Evolutionary conservation across 1,284 basidiomycete genomes (phyloP).

Genomic region (Cryptococcus jaspeensis): DNA sequence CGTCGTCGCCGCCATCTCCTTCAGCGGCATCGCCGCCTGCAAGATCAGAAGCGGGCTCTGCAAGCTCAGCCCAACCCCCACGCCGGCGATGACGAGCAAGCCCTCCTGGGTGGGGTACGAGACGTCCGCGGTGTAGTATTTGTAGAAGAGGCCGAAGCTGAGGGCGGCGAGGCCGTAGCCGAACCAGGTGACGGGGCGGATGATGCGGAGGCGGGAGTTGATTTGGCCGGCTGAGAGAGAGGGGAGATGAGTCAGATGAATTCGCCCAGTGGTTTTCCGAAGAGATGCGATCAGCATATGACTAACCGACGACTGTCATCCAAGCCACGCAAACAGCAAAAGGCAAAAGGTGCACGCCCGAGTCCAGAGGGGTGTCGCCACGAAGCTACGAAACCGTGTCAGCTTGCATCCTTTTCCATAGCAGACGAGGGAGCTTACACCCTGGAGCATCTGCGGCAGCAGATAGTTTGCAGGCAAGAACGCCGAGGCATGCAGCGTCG

Average conservation of each 20-base stretch:
- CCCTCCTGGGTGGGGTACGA: constrained; percentile 30
- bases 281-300: too few relatives aligned
- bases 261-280: neutral
- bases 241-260: neutral
- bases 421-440: constrained; percentile 12
- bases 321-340: constrained; percentile 31
- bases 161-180: constrained; percentile 35
- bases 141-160: constrained; percentile 37
- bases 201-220: constrained; percentile 37
- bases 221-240: constrained; percentile 34
- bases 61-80: constrained; percentile 32
- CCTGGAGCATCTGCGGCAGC: constrained; percentile 40
- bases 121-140: constrained; percentile 22
- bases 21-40: constrained; percentile 46
- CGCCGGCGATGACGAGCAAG: constrained; percentile 19
- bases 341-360: constrained; percentile 37
- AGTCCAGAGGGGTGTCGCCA: constrained; percentile 27
- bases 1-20: constrained; percentile 47
- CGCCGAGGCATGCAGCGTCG: constrained; percentile 35
- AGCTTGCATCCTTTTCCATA: neutral
- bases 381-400: constrained; percentile 12
- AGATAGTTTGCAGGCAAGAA: constrained; percentile 35
- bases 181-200: constrained; percentile 42
- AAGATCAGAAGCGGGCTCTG: constrained; percentile 31
- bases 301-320: constrained; percentile 31